Percentiles rank a stretch among this genome's conserved stretches.
Conservation (phyloP, 371 early-diverging fungal species). For the Vairimorpha ceranae region DNA sequence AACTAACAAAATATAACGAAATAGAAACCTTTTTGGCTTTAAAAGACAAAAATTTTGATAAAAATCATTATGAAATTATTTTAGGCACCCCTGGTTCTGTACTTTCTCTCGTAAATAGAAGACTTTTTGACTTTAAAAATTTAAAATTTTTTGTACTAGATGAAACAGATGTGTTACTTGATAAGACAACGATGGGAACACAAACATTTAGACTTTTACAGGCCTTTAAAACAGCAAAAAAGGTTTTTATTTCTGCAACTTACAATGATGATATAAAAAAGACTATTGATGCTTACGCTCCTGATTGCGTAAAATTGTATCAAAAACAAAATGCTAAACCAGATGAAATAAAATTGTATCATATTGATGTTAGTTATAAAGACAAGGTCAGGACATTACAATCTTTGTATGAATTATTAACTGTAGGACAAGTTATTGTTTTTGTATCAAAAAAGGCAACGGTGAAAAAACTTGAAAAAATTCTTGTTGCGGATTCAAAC, state of each 20-base stretch:
- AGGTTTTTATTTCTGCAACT: conserved; percentile 83
- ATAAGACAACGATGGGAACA: conserved; percentile 55
- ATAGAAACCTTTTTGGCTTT: conserved; percentile 71
- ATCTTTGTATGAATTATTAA: conserved; percentile 75
- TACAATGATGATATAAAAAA: conserved; percentile 72
- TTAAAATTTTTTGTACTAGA: conserved; percentile 60
- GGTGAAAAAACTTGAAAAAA: conserved; percentile 71
- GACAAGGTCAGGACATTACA: conserved; percentile 70
- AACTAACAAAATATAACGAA: conserved; percentile 76
- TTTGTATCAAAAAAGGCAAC: conserved; percentile 73
- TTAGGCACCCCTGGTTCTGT: conserved; percentile 92
- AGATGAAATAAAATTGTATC: conserved; percentile 85
- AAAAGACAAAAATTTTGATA: conserved; percentile 62
- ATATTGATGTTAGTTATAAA: conserved; percentile 74
- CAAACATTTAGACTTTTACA: conserved; percentile 51
- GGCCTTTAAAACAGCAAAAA: conserved; percentile 59
- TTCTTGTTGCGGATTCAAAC: conserved; percentile 75
- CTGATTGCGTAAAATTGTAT: conserved; percentile 75
- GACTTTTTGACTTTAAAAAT: conserved; percentile 18
- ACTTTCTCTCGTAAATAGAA: conserved; percentile 63
- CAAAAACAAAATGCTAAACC: conserved; percentile 80
- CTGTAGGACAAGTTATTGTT: conserved; percentile 89
- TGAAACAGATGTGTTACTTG: conserved; percentile 61
- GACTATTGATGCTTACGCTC: conserved; percentile 72
- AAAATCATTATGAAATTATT: conserved; percentile 70